Evolutionary conservation across 164 flowering plant genomes (phyloP).

Genomic region (Vitis rotundifolia): DNA sequence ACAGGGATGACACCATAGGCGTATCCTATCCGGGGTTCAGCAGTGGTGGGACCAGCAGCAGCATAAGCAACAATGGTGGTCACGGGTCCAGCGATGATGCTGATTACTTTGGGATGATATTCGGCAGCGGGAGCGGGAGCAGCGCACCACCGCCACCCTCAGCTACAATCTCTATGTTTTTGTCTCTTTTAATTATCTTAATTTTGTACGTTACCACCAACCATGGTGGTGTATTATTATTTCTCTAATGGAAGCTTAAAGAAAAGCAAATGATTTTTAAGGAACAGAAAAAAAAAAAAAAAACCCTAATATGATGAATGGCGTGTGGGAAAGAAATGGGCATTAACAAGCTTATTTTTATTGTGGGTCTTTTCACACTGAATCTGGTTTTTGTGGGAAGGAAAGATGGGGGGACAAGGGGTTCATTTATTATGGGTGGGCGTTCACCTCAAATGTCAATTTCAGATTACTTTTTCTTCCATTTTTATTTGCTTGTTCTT

Average conservation of each 20-base stretch:
- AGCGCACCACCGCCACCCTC: constrained; percentile 20
- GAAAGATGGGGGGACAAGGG: too few species aligned
- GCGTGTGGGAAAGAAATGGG: too few species aligned
- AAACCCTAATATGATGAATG: too few species aligned
- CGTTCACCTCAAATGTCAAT: not conserved
- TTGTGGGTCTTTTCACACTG: too few species aligned
- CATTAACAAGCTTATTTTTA: too few species aligned
- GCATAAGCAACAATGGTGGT: constrained; percentile 16
- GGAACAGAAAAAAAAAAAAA: not conserved
- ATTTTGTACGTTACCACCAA: constrained; percentile 21
- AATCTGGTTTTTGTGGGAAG: too few species aligned
- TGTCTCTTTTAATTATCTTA: constrained; percentile 27
- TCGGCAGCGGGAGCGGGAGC: constrained; percentile 37
- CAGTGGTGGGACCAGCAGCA: constrained; percentile 31
- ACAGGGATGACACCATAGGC: not conserved
- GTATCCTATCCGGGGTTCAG: constrained; percentile 29
- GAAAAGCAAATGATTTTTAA: not conserved
- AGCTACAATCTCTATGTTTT: constrained; percentile 14
- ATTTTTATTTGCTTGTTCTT: too few species aligned
- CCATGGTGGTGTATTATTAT: constrained; percentile 13
- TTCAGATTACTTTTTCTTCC: not conserved
- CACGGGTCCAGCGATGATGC: constrained; percentile 21
- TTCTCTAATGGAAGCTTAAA: constrained; percentile 1
- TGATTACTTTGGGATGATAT: constrained; percentile 51
- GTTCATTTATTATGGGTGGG: too few species aligned